Evolutionary conservation across 2,329 filamentous ascomycete genomes (phyloP).

Genomic region (Colletotrichum cereale): DNA sequence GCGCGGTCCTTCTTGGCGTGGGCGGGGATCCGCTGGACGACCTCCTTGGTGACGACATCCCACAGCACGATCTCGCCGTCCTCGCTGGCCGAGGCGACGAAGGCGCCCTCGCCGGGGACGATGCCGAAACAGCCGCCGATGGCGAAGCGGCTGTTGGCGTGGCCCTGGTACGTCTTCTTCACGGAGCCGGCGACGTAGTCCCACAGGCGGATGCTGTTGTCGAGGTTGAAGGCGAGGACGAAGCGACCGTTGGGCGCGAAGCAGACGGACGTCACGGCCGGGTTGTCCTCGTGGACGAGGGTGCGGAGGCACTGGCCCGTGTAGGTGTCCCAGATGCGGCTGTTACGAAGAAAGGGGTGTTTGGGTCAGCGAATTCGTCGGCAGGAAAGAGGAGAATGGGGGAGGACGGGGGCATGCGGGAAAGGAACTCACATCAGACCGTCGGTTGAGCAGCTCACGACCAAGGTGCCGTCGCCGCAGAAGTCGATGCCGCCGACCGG

Average conservation of each 20-base stretch:
- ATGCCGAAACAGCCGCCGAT: conserved; percentile 87
- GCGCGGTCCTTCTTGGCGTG: conserved; percentile 53
- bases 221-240: conserved; percentile 90
- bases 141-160: conserved; percentile 85
- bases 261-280: conserved; percentile 86
- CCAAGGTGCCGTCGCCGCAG: conserved; percentile 89
- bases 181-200: conserved; percentile 92
- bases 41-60: conserved; percentile 88
- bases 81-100: conserved; percentile 87
- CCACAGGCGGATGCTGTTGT: conserved; percentile 92
- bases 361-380: conserved; percentile 27
- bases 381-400: background rate
- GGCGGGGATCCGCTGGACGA: conserved; percentile 75
- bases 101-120: conserved; percentile 56
- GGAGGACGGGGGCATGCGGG: conserved; percentile 13
- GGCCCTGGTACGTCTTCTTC: conserved; percentile 97
- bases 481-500: conserved; percentile 96
- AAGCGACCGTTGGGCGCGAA: conserved; percentile 96
- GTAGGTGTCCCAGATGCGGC: conserved; percentile 93
- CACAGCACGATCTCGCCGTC: conserved; percentile 88
- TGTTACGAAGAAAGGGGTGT: conserved; percentile 46
- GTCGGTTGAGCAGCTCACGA: conserved; percentile 92
- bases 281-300: conserved; percentile 95
- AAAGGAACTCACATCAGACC: conserved; percentile 78
- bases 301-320: conserved; percentile 96